These are phyloP conservation scores for Claviceps cyperi DNA, from an alignment of 2,329 filamentous ascomycete species.

Conservation along the genomic window DNA sequence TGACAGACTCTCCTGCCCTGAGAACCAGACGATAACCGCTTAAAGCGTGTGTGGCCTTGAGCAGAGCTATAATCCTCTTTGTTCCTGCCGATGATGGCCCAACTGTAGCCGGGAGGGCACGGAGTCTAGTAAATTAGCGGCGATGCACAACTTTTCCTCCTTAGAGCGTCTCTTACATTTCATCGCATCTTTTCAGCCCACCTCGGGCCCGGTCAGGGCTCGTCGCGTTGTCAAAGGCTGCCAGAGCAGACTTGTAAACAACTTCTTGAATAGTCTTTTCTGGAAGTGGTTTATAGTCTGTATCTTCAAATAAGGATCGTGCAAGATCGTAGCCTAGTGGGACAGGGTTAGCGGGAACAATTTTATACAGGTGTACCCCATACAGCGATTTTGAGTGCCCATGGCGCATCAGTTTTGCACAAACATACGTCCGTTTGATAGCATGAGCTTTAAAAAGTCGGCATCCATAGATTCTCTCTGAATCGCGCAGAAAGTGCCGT, in stretches of 20 bases:
- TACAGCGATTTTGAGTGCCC: background rate
- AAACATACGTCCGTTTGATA: constrained; percentile 45
- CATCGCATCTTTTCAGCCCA: constrained; percentile 61
- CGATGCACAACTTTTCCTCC: background rate
- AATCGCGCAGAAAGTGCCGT: constrained; percentile 50
- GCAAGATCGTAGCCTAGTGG: constrained; percentile 45
- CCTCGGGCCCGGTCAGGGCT: constrained; percentile 67
- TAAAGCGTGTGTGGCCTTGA: constrained; percentile 59
- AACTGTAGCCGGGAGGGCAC: constrained; percentile 47
- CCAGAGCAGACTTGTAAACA: constrained; percentile 48
- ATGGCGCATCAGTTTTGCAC: background rate
- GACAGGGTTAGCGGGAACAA: constrained; percentile 5
- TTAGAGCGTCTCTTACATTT: constrained; percentile 41
- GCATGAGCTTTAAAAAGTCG: constrained; percentile 54
- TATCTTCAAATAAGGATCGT: constrained; percentile 44
- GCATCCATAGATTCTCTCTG: constrained; percentile 48
- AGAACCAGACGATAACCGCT: constrained; percentile 65
- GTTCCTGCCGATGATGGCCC: constrained; percentile 33
- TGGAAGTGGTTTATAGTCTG: constrained; percentile 33
- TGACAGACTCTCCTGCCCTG: constrained; percentile 68
- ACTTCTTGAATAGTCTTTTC: constrained; percentile 40
- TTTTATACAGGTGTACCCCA: too few relatives aligned
- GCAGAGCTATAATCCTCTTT: constrained; percentile 45
- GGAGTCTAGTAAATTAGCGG: constrained; percentile 32
- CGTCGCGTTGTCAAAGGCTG: constrained; percentile 66